Evolutionary conservation across 148 eudicot genomes (phyloP).

Genomic region (Rhododendron molle): DNA sequence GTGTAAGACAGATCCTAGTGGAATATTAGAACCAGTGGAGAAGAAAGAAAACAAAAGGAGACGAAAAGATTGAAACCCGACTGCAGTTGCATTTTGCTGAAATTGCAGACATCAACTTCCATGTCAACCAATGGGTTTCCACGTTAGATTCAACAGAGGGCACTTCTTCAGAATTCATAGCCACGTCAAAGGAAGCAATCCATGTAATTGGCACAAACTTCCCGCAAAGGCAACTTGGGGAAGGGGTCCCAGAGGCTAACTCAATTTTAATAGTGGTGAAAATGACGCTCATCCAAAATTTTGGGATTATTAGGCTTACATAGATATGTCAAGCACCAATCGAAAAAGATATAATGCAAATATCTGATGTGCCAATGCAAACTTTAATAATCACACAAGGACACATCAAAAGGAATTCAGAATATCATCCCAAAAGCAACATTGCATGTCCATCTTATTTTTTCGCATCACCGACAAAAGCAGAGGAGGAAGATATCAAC

Average conservation of each 20-base stretch:
- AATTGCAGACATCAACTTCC: not conserved
- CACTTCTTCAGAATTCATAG: not conserved
- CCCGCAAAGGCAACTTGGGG: not conserved
- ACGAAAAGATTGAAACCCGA: not conserved
- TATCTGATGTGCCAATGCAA: not conserved
- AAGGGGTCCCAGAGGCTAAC: not conserved
- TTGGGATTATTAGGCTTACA: not conserved
- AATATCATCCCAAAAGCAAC: slow-evolving; percentile 4
- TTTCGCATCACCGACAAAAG: not conserved
- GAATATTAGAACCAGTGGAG: not conserved
- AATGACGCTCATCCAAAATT: not conserved
- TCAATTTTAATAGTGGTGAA: not conserved
- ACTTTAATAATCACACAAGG: not conserved
- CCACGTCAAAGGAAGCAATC: not conserved
- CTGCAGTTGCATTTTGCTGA: not conserved
- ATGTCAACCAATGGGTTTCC: not conserved
- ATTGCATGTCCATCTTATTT: not conserved
- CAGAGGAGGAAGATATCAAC: not conserved
- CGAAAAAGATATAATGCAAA: not conserved
- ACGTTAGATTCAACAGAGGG: not conserved
- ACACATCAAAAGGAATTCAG: not conserved
- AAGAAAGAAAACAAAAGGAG: not conserved
- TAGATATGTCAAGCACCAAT: not conserved
- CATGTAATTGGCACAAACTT: not conserved
- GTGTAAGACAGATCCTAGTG: not conserved